These are phyloP conservation scores for Penicillium canariense DNA, from an alignment of 495 filamentous ascomycete genomes.

Conservation along the genomic window DNA sequence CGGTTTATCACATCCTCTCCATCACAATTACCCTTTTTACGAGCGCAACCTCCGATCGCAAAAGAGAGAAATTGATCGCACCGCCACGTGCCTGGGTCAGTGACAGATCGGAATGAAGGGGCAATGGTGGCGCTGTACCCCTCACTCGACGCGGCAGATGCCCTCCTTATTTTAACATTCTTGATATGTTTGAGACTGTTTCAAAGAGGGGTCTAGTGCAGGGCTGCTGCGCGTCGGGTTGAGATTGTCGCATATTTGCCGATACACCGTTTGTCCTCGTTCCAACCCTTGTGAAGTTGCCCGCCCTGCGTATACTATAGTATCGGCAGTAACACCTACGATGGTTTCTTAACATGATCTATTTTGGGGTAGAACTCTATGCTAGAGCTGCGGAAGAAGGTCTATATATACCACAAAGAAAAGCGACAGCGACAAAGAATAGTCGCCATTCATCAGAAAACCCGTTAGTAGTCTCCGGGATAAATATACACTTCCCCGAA, in stretches of 20 bases:
- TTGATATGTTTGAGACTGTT: conserved; percentile 11
- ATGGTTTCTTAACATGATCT: background rate
- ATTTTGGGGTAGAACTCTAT: background rate
- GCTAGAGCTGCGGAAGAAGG: background rate
- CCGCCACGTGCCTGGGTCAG: conserved; percentile 14
- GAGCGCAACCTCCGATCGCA: background rate
- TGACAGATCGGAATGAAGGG: conserved; percentile 21
- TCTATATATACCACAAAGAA: background rate
- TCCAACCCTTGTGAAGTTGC: background rate
- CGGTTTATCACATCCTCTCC: background rate
- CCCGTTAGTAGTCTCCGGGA: background rate
- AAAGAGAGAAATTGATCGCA: background rate
- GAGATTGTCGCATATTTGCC: background rate
- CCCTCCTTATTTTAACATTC: conserved; percentile 16
- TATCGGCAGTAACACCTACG: background rate
- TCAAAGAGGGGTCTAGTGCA: background rate
- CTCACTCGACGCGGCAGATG: background rate
- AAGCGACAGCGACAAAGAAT: background rate
- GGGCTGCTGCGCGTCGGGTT: background rate
- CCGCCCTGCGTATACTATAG: background rate
- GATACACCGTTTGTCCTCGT: background rate
- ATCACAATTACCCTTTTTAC: no score
- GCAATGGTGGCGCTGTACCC: background rate
- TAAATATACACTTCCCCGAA: background rate
- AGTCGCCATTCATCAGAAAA: background rate